Evolutionary conservation across 768 basidiomycete genomes (phyloP).

Genomic region (Rhodocollybia butyracea): DNA sequence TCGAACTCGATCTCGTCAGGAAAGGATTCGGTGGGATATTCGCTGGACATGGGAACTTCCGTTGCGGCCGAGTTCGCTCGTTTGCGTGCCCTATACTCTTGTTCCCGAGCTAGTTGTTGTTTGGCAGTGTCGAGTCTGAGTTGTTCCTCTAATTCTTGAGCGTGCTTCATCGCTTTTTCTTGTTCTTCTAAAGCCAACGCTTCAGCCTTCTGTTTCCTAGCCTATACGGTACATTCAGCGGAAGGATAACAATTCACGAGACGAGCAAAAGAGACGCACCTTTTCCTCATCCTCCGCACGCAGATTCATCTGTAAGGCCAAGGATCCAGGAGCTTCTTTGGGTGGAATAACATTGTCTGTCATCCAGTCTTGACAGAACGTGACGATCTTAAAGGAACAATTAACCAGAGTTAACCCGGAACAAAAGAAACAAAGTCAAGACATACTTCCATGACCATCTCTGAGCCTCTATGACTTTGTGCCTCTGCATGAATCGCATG

Average conservation of each 20-base stretch:
- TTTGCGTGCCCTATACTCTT: slow-evolving; percentile 47
- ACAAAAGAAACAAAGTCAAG: slow-evolving; percentile 13
- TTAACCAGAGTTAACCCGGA: not conserved
- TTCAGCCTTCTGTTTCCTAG: slow-evolving; percentile 49
- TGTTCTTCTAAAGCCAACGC: slow-evolving; percentile 51
- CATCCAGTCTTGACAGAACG: slow-evolving; percentile 71
- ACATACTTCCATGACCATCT: slow-evolving; percentile 76
- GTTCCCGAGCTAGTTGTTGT: slow-evolving; percentile 52
- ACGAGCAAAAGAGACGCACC: slow-evolving; percentile 29
- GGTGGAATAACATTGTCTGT: slow-evolving; percentile 51
- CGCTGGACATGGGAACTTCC: slow-evolving; percentile 49
- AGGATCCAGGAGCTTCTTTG: slow-evolving; percentile 60
- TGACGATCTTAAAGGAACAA: slow-evolving; percentile 49
- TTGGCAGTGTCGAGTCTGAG: slow-evolving; percentile 63
- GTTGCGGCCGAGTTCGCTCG: slow-evolving; percentile 72
- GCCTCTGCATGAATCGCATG: slow-evolving; percentile 64
- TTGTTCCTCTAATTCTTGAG: slow-evolving; percentile 60
- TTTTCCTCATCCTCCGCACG: slow-evolving; percentile 69
- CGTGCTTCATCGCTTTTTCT: slow-evolving; percentile 49
- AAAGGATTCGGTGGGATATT: slow-evolving; percentile 63
- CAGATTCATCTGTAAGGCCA: slow-evolving; percentile 76
- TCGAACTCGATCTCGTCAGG: slow-evolving; percentile 51
- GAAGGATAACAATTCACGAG: not conserved
- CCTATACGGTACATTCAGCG: slow-evolving; percentile 29
- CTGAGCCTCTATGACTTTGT: slow-evolving; percentile 60